Percentiles rank a stretch among this genome's conserved stretches.
Evolutionary conservation across 2,329 filamentous ascomycete genomes (phyloP).

Genomic region (Colletotrichum tropicicola): DNA sequence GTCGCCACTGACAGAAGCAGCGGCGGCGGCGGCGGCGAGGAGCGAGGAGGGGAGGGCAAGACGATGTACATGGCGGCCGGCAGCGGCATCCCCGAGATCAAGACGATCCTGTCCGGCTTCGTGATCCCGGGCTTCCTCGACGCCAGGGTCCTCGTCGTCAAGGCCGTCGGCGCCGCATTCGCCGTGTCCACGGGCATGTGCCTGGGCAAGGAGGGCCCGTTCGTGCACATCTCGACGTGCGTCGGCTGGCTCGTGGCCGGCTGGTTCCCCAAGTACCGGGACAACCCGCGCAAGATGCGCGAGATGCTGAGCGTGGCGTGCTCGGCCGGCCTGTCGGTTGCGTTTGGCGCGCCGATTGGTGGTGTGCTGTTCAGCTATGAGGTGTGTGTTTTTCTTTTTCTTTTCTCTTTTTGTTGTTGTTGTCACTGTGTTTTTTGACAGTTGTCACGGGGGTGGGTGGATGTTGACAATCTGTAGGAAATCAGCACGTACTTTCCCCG

Average conservation of each 20-base stretch:
- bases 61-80: constrained; percentile 68
- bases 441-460: constrained; percentile 35
- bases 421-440: neutral
- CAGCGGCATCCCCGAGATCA: constrained; percentile 69
- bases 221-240: constrained; percentile 69
- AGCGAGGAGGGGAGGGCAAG: constrained; percentile 52
- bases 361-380: constrained; percentile 69
- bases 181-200: constrained; percentile 68
- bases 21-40: too few relatives aligned
- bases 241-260: constrained; percentile 62
- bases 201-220: constrained; percentile 69
- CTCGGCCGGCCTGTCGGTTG: constrained; percentile 65
- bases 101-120: constrained; percentile 69
- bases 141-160: constrained; percentile 62
- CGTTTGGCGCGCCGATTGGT: constrained; percentile 70
- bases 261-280: constrained; percentile 63
- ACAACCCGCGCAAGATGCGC: constrained; percentile 65
- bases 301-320: constrained; percentile 67
- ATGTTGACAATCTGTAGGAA: too few relatives aligned
- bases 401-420: neutral
- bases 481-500: constrained; percentile 68
- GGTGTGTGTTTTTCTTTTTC: constrained; percentile 27
- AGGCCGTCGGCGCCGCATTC: constrained; percentile 66
- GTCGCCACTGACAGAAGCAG: constrained; percentile 37
- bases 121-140: constrained; percentile 66